Evolutionary conservation across 2,329 filamentous ascomycete species (phyloP).

Genomic region (Trichoderma lentiforme): DNA sequence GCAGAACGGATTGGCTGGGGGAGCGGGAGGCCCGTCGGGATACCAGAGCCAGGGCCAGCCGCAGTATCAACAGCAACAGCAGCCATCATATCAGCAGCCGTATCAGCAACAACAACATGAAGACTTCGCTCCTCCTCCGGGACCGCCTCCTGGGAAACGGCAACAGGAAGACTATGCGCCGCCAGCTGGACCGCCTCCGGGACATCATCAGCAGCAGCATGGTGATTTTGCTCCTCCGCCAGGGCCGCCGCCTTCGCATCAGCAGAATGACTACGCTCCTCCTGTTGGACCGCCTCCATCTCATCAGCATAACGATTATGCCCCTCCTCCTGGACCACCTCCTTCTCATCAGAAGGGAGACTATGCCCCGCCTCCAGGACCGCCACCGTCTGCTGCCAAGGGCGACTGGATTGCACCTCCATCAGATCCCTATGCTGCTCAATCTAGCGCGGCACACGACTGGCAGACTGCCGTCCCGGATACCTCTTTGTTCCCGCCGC

Average conservation of each 20-base stretch:
- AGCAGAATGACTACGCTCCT: conserved; percentile 24
- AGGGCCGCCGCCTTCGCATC: conserved; percentile 25
- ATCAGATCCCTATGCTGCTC: conserved; percentile 32
- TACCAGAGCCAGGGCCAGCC: neutral
- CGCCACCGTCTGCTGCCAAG: conserved; percentile 27
- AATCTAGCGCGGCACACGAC: conserved; percentile 51
- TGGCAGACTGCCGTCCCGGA: conserved; percentile 71
- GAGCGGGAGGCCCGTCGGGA: conserved; percentile 12
- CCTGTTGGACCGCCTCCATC: conserved; percentile 34
- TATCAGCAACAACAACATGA: neutral
- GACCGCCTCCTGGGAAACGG: conserved; percentile 29
- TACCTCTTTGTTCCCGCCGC: conserved; percentile 68
- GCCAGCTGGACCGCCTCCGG: conserved; percentile 25
- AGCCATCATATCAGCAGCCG: neutral
- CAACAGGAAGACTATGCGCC: conserved; percentile 22
- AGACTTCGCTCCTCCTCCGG: conserved; percentile 33
- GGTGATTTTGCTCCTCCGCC: conserved; percentile 22
- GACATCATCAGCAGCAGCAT: conserved; percentile 18
- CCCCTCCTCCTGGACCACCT: conserved; percentile 33
- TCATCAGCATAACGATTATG: conserved; percentile 19
- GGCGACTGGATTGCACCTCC: conserved; percentile 34
- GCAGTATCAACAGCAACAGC: conserved; percentile 1
- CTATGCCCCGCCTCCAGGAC: conserved; percentile 33
- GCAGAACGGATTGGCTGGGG: conserved; percentile 8
- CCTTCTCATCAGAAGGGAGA: conserved; percentile 23